Conservation (phyloP, 1,284 basidiomycete species). For the Trametes hirsuta region DNA sequence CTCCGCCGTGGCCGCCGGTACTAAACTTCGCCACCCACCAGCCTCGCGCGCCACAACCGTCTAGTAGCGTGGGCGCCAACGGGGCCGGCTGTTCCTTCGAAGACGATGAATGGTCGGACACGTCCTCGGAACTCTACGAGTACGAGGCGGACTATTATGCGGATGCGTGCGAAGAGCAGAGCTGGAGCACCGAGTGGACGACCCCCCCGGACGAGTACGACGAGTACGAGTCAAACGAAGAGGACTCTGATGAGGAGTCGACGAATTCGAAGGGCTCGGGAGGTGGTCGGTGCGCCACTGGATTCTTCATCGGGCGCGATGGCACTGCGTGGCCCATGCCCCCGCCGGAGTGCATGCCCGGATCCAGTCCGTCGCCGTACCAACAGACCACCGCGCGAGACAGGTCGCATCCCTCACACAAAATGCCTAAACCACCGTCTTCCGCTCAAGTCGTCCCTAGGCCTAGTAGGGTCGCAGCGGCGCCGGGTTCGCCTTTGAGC, state of each 20-base stretch:
- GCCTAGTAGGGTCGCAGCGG: no score
- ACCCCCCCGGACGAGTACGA: background rate
- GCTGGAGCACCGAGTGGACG: background rate
- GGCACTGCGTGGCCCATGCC: constrained; percentile 17
- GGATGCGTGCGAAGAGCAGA: background rate
- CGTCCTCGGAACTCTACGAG: no score
- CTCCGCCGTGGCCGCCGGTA: constrained; percentile 13
- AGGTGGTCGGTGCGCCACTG: background rate
- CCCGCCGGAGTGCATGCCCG: constrained; percentile 15
- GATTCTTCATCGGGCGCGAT: constrained; percentile 15
- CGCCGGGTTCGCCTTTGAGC: no score
- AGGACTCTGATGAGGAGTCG: background rate
- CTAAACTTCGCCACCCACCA: constrained; percentile 6
- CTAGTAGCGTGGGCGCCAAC: no score
- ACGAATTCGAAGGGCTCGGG: background rate
- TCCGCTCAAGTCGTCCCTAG: no score
- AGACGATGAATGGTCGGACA: no score
- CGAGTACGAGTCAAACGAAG: background rate
- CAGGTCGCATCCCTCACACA: no score
- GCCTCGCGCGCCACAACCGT: background rate
- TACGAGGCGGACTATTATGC: no score
- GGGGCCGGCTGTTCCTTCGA: no score
- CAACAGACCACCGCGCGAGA: background rate
- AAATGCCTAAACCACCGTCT: no score
- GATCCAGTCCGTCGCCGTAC: background rate